phyloP scores from a whole-genome alignment of 169 alveolate genomes.

The Eimeria falciformis region DNA sequence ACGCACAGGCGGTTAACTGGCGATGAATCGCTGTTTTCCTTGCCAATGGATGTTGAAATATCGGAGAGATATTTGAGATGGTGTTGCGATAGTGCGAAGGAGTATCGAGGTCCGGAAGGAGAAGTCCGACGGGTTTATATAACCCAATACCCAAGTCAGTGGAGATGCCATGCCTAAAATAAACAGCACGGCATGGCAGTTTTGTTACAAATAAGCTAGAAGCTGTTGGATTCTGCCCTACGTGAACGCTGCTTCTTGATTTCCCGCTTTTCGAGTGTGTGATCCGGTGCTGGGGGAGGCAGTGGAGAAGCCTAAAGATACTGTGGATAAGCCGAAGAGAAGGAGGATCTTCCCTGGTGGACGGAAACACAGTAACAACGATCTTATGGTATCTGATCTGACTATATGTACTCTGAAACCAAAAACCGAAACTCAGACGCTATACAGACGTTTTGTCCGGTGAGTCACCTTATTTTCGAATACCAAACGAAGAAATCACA shows the following conservation, averaged over 20 bases:
- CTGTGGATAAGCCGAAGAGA: background rate
- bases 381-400: background rate
- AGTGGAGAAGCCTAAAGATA: slow-evolving; percentile 24
- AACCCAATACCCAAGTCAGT: slow-evolving; percentile 58
- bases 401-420: slow-evolving; percentile 49
- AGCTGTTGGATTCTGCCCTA: background rate
- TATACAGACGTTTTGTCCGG: slow-evolving; percentile 41
- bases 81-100: slow-evolving; percentile 68
- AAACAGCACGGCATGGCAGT: background rate
- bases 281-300: background rate
- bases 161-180: background rate
- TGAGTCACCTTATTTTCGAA: background rate
- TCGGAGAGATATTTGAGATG: slow-evolving; percentile 72
- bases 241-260: background rate
- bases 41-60: slow-evolving; percentile 70
- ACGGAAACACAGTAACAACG: background rate
- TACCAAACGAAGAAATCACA: background rate
- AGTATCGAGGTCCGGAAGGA: slow-evolving; percentile 66
- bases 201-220: background rate
- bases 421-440: slow-evolving; percentile 50
- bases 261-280: background rate
- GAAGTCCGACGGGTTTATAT: slow-evolving; percentile 47
- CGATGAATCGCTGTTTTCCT: slow-evolving; percentile 56
- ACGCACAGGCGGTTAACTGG: slow-evolving; percentile 76
- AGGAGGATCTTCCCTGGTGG: background rate